Base-by-base conservation (phyloP, 1,139 yeast species). In the Debaryomycetaceae sp. region DNA sequence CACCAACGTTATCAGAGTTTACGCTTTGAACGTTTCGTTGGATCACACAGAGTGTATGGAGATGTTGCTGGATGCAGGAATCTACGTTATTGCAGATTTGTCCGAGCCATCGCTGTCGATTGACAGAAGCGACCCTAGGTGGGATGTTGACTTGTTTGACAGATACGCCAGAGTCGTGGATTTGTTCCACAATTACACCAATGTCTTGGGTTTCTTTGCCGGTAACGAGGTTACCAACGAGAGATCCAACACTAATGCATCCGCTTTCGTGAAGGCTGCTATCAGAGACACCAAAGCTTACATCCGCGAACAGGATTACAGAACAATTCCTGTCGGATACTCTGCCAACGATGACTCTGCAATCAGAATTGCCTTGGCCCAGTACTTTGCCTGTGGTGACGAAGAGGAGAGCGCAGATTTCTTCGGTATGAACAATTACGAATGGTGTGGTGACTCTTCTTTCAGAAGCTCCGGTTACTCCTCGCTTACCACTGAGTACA, bases 1-100 rank as follows among this genome's bases (percentile, higher is more conserved):
- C 34, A 78, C 90, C 57, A 90, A 91, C 67, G 81, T 86, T 24
- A 75, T 87, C 49, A 72, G 86, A 59, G 82, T 81, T 17, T 88
- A 88, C 66, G 85, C 95, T 8, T 70, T 87, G 49, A 83, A 87
- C 64, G 88, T 93, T n/a, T 80, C 78, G 48, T 58, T 82, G 46
- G 82, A 89, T 65, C 97, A 90, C 63, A 90, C 86, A 58, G 85
- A 80, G 55, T 91, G 98, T 72, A 88, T 91, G 95, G 74, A 88
- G 37, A 77, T 86, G 51, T 80, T 89, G 57, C 83, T 86, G 55
- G 84, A 87, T 45, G 97, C 96, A 6, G 97, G 97, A 44, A 89
- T 91, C 54, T 90, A 90, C 58, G 80, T 90, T 24, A 68, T 91
- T 47, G 80, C 95, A 42, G 98, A 91, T 63, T 95, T 91, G 53